Evolutionary conservation across 2,329 filamentous ascomycete genomes (phyloP).

Genomic region (Nemania diffusa): DNA sequence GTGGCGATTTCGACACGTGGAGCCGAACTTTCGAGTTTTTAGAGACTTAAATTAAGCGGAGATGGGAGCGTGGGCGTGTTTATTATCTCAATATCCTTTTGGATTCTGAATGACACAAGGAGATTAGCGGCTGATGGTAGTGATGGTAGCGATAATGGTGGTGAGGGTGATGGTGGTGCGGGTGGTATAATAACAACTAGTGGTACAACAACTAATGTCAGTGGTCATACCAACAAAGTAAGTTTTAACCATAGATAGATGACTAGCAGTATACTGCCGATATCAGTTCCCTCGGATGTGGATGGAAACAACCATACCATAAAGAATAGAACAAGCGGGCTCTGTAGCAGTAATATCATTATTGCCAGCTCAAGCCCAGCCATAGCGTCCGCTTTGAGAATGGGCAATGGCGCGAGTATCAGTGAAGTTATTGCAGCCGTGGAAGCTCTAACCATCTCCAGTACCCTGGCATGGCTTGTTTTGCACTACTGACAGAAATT

Average conservation of each 20-base stretch:
- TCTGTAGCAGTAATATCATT: background rate
- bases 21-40: background rate
- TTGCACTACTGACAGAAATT: conserved; percentile 11
- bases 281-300: too few species aligned
- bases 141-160: background rate
- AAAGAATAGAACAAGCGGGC: too few species aligned
- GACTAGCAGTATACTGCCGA: too few species aligned
- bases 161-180: background rate
- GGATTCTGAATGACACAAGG: background rate
- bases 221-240: too few species aligned
- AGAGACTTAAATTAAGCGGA: conserved; percentile 2
- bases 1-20: background rate
- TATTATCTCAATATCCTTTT: conserved; percentile 1
- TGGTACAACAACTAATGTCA: too few species aligned
- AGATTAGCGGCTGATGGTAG: background rate
- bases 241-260: too few species aligned
- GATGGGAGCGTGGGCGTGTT: conserved; percentile 1
- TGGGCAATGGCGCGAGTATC: background rate
- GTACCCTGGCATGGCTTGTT: background rate
- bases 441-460: background rate
- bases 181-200: background rate
- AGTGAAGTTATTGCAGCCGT: conserved; percentile 8
- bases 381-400: background rate
- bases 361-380: background rate
- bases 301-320: too few species aligned